A percentile compares a stretch with the other conserved stretches of the same genome.
Evolutionary conservation across 2,329 filamentous ascomycete genomes (phyloP).

Genomic region (Cytospora mali): DNA sequence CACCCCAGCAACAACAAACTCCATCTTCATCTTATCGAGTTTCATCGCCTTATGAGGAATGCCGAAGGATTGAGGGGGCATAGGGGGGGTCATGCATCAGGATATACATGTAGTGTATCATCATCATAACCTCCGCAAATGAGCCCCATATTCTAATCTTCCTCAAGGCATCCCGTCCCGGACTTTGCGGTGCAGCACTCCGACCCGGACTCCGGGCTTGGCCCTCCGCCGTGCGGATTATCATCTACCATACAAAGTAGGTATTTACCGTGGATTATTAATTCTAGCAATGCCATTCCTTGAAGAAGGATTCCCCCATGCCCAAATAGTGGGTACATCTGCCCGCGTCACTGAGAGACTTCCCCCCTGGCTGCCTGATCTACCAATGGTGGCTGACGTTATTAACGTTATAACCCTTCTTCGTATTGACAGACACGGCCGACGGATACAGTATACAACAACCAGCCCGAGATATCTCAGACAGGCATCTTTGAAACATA

Average conservation of each 20-base stretch:
- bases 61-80: slow-evolving; percentile 1
- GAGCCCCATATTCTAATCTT: no score
- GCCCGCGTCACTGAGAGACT: neutral
- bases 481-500: neutral
- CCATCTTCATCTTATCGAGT: neutral
- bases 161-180: neutral
- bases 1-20: neutral
- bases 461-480: neutral
- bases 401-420: neutral
- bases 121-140: neutral
- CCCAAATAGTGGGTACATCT: neutral
- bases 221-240: no score
- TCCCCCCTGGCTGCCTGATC: neutral
- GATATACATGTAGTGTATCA: neutral
- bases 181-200: neutral
- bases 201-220: neutral
- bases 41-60: neutral
- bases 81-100: neutral
- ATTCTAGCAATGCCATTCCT: no score
- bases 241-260: no score
- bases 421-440: neutral
- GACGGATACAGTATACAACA: neutral
- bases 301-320: no score
- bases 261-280: no score
- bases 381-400: neutral